These are phyloP conservation scores for Pichia rugopelliculosa DNA, from an alignment of 805 yeast genomes.

Conservation along the genomic window DNA sequence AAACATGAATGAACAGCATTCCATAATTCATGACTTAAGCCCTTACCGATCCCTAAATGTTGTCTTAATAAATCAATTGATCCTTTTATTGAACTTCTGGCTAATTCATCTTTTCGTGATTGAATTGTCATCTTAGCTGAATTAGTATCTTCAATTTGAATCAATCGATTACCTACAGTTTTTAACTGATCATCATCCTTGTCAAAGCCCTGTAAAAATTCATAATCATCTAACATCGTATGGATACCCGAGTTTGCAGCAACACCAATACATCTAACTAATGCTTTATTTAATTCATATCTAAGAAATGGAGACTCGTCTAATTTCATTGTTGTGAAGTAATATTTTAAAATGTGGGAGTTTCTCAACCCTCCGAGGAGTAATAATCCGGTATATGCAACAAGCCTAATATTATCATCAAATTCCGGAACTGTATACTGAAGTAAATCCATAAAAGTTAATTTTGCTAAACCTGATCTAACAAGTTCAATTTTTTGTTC, in stretches of 20 bases:
- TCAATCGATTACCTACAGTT: slow-evolving; percentile 29
- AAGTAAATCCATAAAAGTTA: slow-evolving; percentile 49
- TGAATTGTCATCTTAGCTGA: slow-evolving; percentile 33
- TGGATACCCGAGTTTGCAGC: slow-evolving; percentile 62
- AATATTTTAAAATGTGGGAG: slow-evolving; percentile 49
- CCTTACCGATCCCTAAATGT: slow-evolving; percentile 48
- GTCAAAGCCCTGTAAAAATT: slow-evolving; percentile 30
- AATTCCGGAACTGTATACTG: slow-evolving; percentile 42
- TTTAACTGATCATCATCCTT: slow-evolving; percentile 7
- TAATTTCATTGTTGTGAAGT: slow-evolving; percentile 47
- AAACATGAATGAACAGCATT: slow-evolving; percentile 54
- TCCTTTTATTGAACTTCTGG: slow-evolving; percentile 58
- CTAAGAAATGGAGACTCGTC: slow-evolving; percentile 51
- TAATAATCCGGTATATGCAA: slow-evolving; percentile 65
- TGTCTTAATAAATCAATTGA: slow-evolving; percentile 58
- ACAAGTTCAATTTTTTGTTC: slow-evolving; percentile 54
- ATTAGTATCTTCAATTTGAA: slow-evolving; percentile 51
- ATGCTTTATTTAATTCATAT: slow-evolving; percentile 37
- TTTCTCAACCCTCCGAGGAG: slow-evolving; percentile 73
- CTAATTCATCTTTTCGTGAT: slow-evolving; percentile 54
- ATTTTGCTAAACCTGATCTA: slow-evolving; percentile 41
- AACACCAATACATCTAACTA: slow-evolving; percentile 49
- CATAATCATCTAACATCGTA: slow-evolving; percentile 57
- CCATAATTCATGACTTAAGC: slow-evolving; percentile 62
- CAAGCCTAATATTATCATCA: slow-evolving; percentile 47